Percentiles rank a stretch among this genome's conserved stretches.
phyloP scores from a whole-genome alignment of 306 rosid genomes.

The Trichosanthes cucumerina region DNA sequence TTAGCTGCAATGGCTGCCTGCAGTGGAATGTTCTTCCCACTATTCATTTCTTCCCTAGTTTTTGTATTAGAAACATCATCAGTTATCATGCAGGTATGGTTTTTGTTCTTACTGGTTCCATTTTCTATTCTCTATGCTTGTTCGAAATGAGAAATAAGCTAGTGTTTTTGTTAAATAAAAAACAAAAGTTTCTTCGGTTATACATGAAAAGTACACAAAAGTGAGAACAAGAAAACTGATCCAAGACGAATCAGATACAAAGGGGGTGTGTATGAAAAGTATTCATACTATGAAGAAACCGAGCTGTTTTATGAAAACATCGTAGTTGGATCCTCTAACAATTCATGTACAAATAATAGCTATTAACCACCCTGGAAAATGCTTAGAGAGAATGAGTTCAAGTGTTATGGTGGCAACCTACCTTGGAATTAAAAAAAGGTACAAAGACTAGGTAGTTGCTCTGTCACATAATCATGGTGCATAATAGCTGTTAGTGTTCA shows the following conservation, averaged over 20 bases:
- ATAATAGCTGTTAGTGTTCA: background rate
- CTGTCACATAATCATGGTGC: too few relatives aligned
- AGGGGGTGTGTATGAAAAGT: background rate
- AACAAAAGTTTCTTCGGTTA: background rate
- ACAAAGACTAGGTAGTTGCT: too few relatives aligned
- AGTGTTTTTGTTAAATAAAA: background rate
- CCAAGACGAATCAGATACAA: background rate
- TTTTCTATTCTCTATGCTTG: background rate
- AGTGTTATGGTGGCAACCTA: background rate
- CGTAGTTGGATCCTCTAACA: background rate
- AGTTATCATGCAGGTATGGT: conserved; percentile 59
- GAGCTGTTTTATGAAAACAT: background rate
- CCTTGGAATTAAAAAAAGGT: background rate
- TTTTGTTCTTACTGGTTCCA: background rate
- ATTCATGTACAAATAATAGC: background rate
- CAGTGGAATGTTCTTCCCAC: conserved; percentile 92
- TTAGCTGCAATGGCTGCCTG: conserved; percentile 96
- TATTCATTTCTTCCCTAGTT: conserved; percentile 63
- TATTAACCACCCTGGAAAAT: background rate
- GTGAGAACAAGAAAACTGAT: background rate
- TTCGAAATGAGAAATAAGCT: background rate
- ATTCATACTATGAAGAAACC: background rate
- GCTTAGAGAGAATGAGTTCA: background rate
- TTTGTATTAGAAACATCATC: conserved; percentile 65
- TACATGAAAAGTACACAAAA: background rate